Evolutionary conservation across 2,329 filamentous ascomycete genomes (phyloP), one percentile per base, ranked within the genome.

Genomic region (Aphanoascus verrucosus): DNA sequence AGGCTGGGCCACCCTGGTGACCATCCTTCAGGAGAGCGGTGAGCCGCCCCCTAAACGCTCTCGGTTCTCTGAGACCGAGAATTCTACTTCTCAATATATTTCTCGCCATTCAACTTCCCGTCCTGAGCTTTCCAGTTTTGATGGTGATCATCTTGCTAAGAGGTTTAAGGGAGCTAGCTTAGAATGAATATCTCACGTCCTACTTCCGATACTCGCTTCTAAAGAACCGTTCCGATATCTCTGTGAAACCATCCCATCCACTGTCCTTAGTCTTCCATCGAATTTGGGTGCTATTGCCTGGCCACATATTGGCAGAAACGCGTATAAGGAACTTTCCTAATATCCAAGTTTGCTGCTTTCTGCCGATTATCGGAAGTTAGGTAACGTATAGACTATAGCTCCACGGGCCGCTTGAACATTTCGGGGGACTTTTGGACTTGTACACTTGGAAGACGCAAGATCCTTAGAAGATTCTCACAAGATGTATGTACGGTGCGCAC

Each of bases 21-120:
- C 86, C 70, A 94, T 98, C 69, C 81, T 97, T 74, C 83, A 93
- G 83, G 86, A 89, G 82, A 89, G 88, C 80, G 88, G 90, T 94
- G 90, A 95, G 86, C 85, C 85, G 82, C 82, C 85, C 81, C 84
- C 83, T 72, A 94, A 93, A 79, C 86, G 77, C 69, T 64, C 68
- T 62, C 67, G 72, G 69, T 66, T 65, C 57, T 62, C 60, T 44
- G 66, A 68, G 58, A 69, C 71, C 65, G 69, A 72, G 63, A 57
- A 62, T 63, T 56, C 62, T 61, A 59, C 59, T 57, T 59, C 64
- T 56, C 60, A 37, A 11, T 28, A 63, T 20, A 35, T 47, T 40
- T 28, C 35, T 52, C 51, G 35, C 41, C 37, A 34, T 51, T 20
- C 45, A 17, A 23, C 34, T 47, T 42, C 20, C 3, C 15, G 20